Base-by-base conservation (phyloP, 371 early-diverging fungal species). In the Choanephora cucurbitarum region DNA sequence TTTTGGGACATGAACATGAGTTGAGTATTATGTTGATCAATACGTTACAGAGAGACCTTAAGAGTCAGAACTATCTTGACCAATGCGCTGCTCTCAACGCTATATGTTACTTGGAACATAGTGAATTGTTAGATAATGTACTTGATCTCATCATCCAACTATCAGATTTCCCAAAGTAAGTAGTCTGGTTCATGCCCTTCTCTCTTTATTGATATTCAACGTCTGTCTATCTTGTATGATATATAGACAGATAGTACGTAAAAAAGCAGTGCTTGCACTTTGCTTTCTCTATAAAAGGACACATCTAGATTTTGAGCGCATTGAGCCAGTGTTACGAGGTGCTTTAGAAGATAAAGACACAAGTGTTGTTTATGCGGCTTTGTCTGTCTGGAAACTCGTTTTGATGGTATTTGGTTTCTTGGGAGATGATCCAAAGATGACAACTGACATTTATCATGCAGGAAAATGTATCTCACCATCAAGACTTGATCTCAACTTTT, bases 21-120 rank as follows among this genome's bases (percentile, higher is more conserved):
- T 48, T 83, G 1, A 65, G 67, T 14, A 75, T 83, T 21, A 69
- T 83, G 79, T 28, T 81, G 44, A 72, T 79, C 49, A 83, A 83
- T 52, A 80, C 83, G 0, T 44, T 83, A 15, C 77, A 77, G 55
- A 60, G 76, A 58, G 77, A 81, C 48, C 50, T 79, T 17, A 66
- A 72, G 22, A 73, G 73, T 52, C 51, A 64, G 28, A 70, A 73
- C 46, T 66, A 72, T 62, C 47, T 74, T 21, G 72, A 73, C 59
- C 40, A 52, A 15, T 69, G 77, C 57, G 67, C 75, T n/a, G 77
- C 77, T 5, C 41, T 81, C 17, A 71, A 64, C 22, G 66, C 72
- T 1, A 61, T 81, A 34, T 70, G 75, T 52, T 72, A 79, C 46
- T 15, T 81, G 3, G 54, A 73, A 5, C 70, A 75, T 46, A 40